A percentile compares a stretch with the other conserved stretches of the same genome.
These are phyloP conservation scores for Meyerozyma athensensis DNA, from an alignment of 1,139 yeast species.

Conservation along the genomic window DNA sequence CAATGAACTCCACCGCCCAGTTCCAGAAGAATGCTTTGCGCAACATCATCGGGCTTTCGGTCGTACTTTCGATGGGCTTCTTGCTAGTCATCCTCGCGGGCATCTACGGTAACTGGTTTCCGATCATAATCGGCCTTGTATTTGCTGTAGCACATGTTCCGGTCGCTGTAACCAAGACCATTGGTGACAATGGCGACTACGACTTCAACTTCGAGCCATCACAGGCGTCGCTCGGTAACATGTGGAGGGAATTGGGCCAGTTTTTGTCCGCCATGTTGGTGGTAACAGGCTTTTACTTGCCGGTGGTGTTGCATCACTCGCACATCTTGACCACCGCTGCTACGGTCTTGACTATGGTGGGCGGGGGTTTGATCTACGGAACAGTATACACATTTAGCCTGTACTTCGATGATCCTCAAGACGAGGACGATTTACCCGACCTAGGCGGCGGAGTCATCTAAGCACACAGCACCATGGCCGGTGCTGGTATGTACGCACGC, in stretches of 20 bases:
- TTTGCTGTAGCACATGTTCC: conserved; percentile 69
- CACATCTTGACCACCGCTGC: conserved; percentile 56
- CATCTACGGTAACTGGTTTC: conserved; percentile 73
- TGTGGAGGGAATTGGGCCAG: conserved; percentile 55
- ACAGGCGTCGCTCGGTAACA: conserved; percentile 26
- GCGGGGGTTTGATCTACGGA: conserved; percentile 67
- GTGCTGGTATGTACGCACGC: conserved; percentile 2
- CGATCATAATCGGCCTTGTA: conserved; percentile 52
- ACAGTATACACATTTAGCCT: conserved; percentile 70
- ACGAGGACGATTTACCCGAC: conserved; percentile 31
- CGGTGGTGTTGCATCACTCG: conserved; percentile 63
- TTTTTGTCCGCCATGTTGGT: conserved; percentile 65
- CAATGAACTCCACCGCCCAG: conserved; percentile 27
- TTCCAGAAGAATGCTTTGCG: conserved; percentile 54
- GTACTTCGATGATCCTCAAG: conserved; percentile 61
- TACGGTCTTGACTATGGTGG: conserved; percentile 56
- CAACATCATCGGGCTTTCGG: conserved; percentile 68
- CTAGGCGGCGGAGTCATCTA: conserved; percentile 30
- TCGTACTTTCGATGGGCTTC: conserved; percentile 74
- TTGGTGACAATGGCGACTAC: conserved; percentile 33
- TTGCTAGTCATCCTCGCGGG: conserved; percentile 75
- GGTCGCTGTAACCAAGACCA: conserved; percentile 36
- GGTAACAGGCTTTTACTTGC: conserved; percentile 62
- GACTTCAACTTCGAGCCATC: conserved; percentile 44
- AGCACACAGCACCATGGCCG: not conserved